Conservation (phyloP, 257 asterid species). For the Osmanthus fragrans region DNA sequence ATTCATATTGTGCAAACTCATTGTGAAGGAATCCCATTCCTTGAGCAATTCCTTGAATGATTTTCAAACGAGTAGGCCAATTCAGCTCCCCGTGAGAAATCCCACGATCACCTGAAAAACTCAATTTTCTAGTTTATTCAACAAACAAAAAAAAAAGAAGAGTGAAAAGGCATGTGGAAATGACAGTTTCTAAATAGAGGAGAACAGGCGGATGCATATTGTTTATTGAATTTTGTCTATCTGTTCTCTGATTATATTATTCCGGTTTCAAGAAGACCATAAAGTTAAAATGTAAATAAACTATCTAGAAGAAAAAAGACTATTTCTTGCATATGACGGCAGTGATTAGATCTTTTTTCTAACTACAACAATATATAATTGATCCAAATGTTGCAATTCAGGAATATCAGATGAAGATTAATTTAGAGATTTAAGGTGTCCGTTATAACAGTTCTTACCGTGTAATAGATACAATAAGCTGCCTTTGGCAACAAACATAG, state of each 20-base stretch:
- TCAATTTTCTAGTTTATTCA: not conserved
- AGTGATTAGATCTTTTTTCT: no score
- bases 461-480: slow-evolving; percentile 70
- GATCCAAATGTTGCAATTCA: not conserved
- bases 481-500: slow-evolving; percentile 69
- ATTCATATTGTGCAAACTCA: slow-evolving; percentile 52
- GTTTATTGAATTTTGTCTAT: no score
- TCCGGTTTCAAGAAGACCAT: no score
- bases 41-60: slow-evolving; percentile 69
- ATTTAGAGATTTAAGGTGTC: not conserved
- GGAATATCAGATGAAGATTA: not conserved
- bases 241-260: no score
- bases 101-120: slow-evolving; percentile 70
- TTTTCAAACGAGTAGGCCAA: slow-evolving; percentile 68
- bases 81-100: slow-evolving; percentile 55
- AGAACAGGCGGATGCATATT: no score
- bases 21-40: slow-evolving; percentile 87
- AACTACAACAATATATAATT: no score
- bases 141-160: not conserved
- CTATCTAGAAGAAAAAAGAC: no score
- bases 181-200: not conserved
- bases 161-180: not conserved
- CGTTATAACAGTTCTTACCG: slow-evolving; percentile 38
- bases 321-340: no score
- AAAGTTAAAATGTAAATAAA: no score